Conservation (phyloP, 345 rosid genomes). For the Salix exigua region DNA sequence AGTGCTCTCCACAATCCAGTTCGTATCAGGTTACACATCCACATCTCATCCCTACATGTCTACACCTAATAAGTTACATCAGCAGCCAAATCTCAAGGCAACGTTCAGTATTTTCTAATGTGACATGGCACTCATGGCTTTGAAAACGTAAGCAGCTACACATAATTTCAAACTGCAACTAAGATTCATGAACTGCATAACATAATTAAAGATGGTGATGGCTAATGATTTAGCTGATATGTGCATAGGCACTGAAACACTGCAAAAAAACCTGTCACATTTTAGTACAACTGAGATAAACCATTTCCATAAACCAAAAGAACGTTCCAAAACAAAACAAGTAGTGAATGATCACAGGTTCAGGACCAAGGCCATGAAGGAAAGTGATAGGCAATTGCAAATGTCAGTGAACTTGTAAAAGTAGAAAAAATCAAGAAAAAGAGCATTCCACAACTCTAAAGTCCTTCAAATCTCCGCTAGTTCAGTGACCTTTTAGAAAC, state of each 20-base stretch:
- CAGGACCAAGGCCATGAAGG: background rate
- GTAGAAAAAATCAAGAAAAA: background rate
- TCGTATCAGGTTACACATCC: background rate
- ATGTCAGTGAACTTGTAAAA: background rate
- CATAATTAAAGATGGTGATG: background rate
- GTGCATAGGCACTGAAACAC: background rate
- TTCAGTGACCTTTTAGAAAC: background rate
- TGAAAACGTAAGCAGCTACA: background rate
- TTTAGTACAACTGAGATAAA: background rate
- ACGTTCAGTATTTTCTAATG: background rate
- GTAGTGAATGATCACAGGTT: background rate
- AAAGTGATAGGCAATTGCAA: background rate
- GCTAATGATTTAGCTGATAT: background rate
- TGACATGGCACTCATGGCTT: background rate
- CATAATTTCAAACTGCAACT: background rate
- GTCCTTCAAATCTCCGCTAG: background rate
- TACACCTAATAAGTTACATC: background rate
- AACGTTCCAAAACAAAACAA: background rate
- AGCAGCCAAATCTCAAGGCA: background rate
- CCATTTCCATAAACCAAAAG: background rate
- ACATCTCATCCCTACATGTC: background rate
- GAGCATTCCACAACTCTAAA: background rate
- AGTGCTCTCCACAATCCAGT: background rate
- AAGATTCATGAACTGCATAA: background rate
- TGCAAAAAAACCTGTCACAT: background rate